Evolutionary conservation across 208 protist genomes (phyloP), one percentile per base, ranked within the genome.

Genomic region (Blastocrithidia nonstop): DNA sequence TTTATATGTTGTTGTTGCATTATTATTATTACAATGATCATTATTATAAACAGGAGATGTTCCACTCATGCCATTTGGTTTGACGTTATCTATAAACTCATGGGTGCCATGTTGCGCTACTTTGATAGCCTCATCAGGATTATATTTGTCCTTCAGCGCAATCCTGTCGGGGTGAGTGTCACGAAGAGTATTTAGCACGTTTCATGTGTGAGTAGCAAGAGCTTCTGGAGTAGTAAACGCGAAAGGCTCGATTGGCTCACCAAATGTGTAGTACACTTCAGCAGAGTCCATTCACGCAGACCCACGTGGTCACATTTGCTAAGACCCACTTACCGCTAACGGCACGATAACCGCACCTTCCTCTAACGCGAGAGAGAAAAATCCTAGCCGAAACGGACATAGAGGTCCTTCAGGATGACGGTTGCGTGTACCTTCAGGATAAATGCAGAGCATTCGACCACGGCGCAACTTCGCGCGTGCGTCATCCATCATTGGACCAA

Each of bases 371-470:
- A 88, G 61, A 21, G 39, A 56, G 48, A 89, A 93, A 65, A 88
- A 88, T 27, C 84, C 84, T 8, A 76, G 66, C 23, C 77, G 73
- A 46, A 88, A 93, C 0, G 77, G 71, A 19, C 68, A 57, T 1
- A 93, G 55, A 2, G 48, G 50, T 17, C 77, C 76, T 6, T 78
- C 69, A n/a, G 78, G 69, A 35, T 73, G 57, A 37, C 45, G 50
- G 62, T 62, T 89, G 32, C 84, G 75, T 22, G 71, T 55, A 6
- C 84, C 84, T 45, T 93, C 84, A 4, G 84, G 84, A 44, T 88
- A 93, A 3, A 93, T 57, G 46, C 71, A 75, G n/a, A 91, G 59
- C 59, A 72, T 72, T 25, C 75, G 82, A 6, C 77, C 75, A 21
- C 77, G 76, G 13, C 68, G 64, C 37, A 91, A 56, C 41, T 77